Percentiles rank a stretch among this genome's conserved stretches.
Conservation (phyloP, 139 green algal genomes). For the Chlorella vulgaris region DNA sequence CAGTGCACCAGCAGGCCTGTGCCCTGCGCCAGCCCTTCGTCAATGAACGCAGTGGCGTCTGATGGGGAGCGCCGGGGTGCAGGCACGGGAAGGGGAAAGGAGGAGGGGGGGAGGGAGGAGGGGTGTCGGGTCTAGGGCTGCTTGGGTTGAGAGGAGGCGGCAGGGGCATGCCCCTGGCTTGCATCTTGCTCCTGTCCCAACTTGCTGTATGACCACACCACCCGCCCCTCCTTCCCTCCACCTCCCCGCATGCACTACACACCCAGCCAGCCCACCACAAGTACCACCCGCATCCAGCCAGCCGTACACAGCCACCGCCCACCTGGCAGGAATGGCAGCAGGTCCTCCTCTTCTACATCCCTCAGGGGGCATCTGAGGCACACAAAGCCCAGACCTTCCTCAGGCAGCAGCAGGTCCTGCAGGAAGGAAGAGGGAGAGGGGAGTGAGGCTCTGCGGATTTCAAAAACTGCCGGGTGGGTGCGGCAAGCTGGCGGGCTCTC, state of each 20-base stretch:
- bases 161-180: too few relatives aligned
- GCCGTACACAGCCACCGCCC: background rate
- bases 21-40: constrained; percentile 44
- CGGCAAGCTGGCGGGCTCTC: too few relatives aligned
- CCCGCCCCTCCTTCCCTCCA: background rate
- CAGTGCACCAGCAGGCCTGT: constrained; percentile 89
- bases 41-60: constrained; percentile 69
- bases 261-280: background rate
- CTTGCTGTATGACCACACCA: background rate
- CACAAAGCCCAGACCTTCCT: constrained; percentile 26
- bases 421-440: background rate
- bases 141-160: too few relatives aligned
- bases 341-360: constrained; percentile 84
- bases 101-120: background rate
- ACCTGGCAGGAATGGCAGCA: constrained; percentile 63
- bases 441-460: too few relatives aligned
- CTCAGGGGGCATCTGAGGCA: constrained; percentile 65
- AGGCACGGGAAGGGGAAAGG: background rate
- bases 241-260: background rate
- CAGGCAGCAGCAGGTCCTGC: constrained; percentile 44
- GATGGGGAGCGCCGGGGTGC: background rate
- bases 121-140: too few relatives aligned
- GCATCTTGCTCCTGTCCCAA: too few relatives aligned
- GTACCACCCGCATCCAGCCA: too few relatives aligned
- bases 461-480: too few relatives aligned